Base-by-base conservation (phyloP, 306 rosid genomes). In the Cicer arietinum region DNA sequence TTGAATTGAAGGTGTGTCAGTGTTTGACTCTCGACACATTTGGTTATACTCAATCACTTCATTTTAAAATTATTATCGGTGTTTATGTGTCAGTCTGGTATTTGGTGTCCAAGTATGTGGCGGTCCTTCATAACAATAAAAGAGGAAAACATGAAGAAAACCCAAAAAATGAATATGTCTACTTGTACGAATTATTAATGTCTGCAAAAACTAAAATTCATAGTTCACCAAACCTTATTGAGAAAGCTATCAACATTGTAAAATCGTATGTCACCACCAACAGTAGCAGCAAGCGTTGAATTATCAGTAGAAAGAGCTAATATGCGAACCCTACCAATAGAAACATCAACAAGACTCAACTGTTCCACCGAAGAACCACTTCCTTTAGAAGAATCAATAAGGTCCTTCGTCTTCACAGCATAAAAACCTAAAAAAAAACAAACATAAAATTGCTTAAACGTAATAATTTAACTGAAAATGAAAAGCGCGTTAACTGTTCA, bases 301-400 rank as follows among this genome's bases (percentile, higher is more conserved):
- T 86, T 79, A 67, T 90, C 97, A 0, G 79, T 57, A 42, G 96
- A 91, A 44, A 94, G 77, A n/a, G 95, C 85, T 67, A 94, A 82
- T 61, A 84, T 67, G 22, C 80, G 81, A 74, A 91, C 90, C 61
- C 86, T 82, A 30, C 94, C 91, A 30, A 91, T 35, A 17, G 90
- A 20, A 72, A 91, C 90, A 66, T 86, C 87, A 65, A 77, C 90
- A 10, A 91, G 74, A 78, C 95, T 85, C 75, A 85, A 74, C 57
- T 91, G 77, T 75, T 88, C 77, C 37, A 94, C 79, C 0, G 96
- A 78, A 73, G 88, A 70, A 69, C 85, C 82, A 48, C 48, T 79
- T 17, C 93, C 88, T 41, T 81, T 62, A 0, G 94, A 94, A 0
- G 90, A 88, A 84, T 79, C 96, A 68, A 89, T 81, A 20, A 90